phyloP scores from a whole-genome alignment of 2,329 filamentous ascomycete genomes.

The Tolypocladium endophyticum region DNA sequence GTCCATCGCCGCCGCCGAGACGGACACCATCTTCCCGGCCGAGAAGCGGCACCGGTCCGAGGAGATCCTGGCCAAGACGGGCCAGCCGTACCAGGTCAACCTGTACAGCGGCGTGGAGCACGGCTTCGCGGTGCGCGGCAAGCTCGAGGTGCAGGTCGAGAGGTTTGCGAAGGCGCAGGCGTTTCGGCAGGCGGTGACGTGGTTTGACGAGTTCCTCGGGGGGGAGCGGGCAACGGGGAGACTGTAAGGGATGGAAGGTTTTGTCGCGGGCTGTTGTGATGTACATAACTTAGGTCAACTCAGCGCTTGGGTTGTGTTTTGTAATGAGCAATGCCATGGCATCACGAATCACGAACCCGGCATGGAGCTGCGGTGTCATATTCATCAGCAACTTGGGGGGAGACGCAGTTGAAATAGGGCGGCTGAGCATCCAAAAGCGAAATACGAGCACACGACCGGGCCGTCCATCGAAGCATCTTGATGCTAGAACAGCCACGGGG shows the following conservation, averaged over 20 bases:
- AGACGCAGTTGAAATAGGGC: neutral
- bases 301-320: neutral
- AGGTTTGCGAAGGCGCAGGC: slow-evolving; percentile 70
- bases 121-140: slow-evolving; percentile 62
- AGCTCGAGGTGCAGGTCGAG: slow-evolving; percentile 37
- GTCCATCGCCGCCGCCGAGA: slow-evolving; percentile 54
- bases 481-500: too few relatives aligned
- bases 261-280: neutral
- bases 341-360: too few relatives aligned
- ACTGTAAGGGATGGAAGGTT: neutral
- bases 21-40: slow-evolving; percentile 46
- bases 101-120: slow-evolving; percentile 60
- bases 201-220: slow-evolving; percentile 50
- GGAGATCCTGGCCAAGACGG: slow-evolving; percentile 42
- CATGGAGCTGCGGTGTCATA: neutral
- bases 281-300: neutral
- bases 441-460: neutral
- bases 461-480: too few relatives aligned
- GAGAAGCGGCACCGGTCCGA: slow-evolving; percentile 47
- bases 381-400: neutral
- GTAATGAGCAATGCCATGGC: neutral
- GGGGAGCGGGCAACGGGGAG: neutral
- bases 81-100: slow-evolving; percentile 54
- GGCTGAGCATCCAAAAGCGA: neutral
- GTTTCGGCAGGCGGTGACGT: slow-evolving; percentile 63